These are phyloP conservation scores for Pyrenochaeta sp. DNA, from an alignment of 2,329 filamentous ascomycete species.

Conservation along the genomic window DNA sequence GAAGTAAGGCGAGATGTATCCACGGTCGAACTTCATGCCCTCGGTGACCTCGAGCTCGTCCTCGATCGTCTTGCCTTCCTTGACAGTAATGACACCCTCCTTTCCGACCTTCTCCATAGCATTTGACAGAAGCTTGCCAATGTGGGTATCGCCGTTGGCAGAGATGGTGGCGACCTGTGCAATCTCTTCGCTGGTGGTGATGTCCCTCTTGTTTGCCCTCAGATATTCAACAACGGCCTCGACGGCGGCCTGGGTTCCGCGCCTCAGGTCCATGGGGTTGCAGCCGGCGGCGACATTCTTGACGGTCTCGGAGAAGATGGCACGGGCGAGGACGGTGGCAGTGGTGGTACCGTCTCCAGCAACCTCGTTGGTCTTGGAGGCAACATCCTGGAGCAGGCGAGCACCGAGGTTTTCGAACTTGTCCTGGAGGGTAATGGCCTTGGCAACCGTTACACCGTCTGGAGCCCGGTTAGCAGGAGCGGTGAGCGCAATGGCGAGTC, in stretches of 20 bases:
- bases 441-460: constrained; percentile 65
- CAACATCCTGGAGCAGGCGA: constrained; percentile 94
- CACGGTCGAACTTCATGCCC: constrained; percentile 99
- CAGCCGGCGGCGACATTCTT: constrained; percentile 99
- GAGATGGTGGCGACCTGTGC: constrained; percentile 98
- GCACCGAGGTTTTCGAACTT: constrained; percentile 99
- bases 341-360: constrained; percentile 99
- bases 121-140: constrained; percentile 93
- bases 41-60: constrained; percentile 99
- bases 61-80: constrained; percentile 98
- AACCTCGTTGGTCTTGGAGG: constrained; percentile 98
- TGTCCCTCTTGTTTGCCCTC: constrained; percentile 94
- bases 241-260: constrained; percentile 95
- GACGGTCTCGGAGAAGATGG: constrained; percentile 99
- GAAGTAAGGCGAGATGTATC: constrained; percentile 98
- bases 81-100: constrained; percentile 99
- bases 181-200: constrained; percentile 96
- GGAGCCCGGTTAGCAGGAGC: constrained; percentile 20
- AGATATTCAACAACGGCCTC: constrained; percentile 94
- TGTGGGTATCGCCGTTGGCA: constrained; percentile 94
- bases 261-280: constrained; percentile 99
- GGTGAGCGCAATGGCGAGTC: background rate
- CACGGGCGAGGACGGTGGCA: constrained; percentile 93
- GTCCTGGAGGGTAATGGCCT: constrained; percentile 91
- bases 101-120: constrained; percentile 99